These are phyloP conservation scores for Coemansia sp. DNA, from an alignment of 192 early-diverging fungal genomes.

Conservation along the genomic window DNA sequence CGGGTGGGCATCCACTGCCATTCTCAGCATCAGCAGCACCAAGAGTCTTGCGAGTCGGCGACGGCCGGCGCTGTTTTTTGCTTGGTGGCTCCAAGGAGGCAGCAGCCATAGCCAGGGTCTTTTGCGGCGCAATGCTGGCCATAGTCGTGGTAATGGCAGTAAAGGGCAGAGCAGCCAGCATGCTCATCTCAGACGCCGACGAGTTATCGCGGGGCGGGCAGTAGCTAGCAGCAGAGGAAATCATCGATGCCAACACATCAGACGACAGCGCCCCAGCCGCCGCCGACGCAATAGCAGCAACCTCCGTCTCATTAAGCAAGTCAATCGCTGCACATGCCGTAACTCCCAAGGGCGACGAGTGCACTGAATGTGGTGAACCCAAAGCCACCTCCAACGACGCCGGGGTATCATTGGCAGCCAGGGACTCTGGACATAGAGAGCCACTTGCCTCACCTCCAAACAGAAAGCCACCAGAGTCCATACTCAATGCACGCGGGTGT, in stretches of 20 bases:
- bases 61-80: slow-evolving; percentile 10
- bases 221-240: slow-evolving; percentile 10
- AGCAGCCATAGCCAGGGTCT: slow-evolving; percentile 21
- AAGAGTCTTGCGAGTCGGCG: neutral
- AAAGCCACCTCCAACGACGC: neutral
- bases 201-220: neutral
- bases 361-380: slow-evolving; percentile 1
- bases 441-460: neutral
- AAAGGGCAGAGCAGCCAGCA: slow-evolving; percentile 32
- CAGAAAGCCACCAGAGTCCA: neutral
- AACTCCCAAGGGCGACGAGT: neutral
- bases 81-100: neutral
- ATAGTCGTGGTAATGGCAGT: slow-evolving; percentile 6
- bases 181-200: slow-evolving; percentile 18
- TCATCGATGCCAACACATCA: slow-evolving; percentile 22
- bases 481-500: neutral
- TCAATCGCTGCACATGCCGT: neutral
- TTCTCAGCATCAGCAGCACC: slow-evolving; percentile 18
- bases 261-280: slow-evolving; percentile 13
- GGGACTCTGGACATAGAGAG: neutral
- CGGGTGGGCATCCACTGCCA: neutral
- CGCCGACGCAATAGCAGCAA: slow-evolving; percentile 12
- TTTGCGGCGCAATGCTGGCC: slow-evolving; percentile 41
- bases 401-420: neutral
- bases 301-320: slow-evolving; percentile 10